Percentiles rank a stretch among this genome's conserved stretches.
Evolutionary conservation across 73 alveolate species (phyloP).

Genomic region (Symbiodinium natans): DNA sequence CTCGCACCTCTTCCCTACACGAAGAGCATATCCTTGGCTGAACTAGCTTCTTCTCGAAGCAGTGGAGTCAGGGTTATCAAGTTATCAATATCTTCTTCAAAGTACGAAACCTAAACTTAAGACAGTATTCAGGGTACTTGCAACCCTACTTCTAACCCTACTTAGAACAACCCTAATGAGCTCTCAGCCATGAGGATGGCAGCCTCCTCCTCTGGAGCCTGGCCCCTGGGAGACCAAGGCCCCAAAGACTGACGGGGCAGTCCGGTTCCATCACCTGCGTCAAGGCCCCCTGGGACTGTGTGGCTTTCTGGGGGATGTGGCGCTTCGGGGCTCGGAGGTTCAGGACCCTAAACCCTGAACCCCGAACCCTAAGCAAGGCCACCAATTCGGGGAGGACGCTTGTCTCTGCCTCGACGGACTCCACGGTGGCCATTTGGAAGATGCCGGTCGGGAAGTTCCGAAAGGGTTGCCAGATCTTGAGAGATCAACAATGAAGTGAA

Average conservation of each 20-base stretch:
- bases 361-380: background rate
- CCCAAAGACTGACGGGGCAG: background rate
- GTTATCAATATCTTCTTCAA: too few relatives aligned
- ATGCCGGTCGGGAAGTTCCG: background rate
- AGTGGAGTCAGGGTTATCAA: too few relatives aligned
- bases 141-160: too few relatives aligned
- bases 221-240: constrained; percentile 71
- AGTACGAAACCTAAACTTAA: too few relatives aligned
- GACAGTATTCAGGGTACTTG: too few relatives aligned
- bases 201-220: constrained; percentile 40
- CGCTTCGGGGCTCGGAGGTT: background rate
- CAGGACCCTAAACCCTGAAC: background rate
- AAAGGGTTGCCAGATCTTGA: background rate
- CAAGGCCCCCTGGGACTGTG: background rate
- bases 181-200: background rate
- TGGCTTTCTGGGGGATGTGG: background rate
- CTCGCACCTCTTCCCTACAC: too few relatives aligned
- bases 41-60: too few relatives aligned
- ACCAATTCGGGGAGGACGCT: background rate
- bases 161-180: too few relatives aligned
- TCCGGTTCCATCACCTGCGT: background rate
- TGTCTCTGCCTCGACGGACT: constrained; percentile 51
- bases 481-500: too few relatives aligned
- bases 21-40: too few relatives aligned
- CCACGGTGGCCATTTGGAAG: constrained; percentile 76